phyloP scores from a whole-genome alignment of 768 basidiomycete genomes.

The Scleroderma citrinum region DNA sequence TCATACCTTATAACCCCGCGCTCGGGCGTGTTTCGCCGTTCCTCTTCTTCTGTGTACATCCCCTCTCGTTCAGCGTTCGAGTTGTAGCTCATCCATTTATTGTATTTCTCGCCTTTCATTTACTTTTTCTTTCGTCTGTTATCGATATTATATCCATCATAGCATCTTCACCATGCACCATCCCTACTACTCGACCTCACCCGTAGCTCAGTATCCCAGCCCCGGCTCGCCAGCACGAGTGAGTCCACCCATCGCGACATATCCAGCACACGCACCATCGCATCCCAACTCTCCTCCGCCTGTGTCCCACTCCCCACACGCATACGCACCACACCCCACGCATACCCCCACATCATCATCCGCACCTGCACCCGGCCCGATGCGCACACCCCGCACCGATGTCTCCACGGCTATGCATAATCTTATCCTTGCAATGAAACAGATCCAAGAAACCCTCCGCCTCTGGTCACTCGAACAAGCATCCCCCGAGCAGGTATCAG shows the following conservation, averaged over 20 bases:
- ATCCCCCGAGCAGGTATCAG: conserved; percentile 70
- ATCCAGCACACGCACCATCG: neutral
- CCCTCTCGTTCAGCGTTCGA: conserved; percentile 1
- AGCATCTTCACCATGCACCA: neutral
- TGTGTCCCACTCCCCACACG: neutral
- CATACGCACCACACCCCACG: neutral
- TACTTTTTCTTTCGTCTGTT: neutral
- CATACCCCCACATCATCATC: neutral
- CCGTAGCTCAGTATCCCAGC: neutral
- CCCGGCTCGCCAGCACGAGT: neutral
- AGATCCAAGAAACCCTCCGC: conserved; percentile 65
- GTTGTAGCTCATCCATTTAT: neutral
- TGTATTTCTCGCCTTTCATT: neutral
- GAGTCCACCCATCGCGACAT: neutral
- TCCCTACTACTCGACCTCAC: neutral
- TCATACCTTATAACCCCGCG: neutral
- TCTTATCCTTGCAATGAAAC: conserved; percentile 78
- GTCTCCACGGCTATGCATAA: conserved; percentile 56
- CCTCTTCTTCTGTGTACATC: neutral
- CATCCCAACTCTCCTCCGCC: too few species aligned
- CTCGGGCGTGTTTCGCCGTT: neutral
- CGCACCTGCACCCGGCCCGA: neutral
- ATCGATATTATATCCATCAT: neutral
- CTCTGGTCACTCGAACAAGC: conserved; percentile 62
- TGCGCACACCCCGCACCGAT: conserved; percentile 25